These are phyloP conservation scores for Gnetum montanum DNA, from an alignment of 75 land plant species.

Conservation along the genomic window DNA sequence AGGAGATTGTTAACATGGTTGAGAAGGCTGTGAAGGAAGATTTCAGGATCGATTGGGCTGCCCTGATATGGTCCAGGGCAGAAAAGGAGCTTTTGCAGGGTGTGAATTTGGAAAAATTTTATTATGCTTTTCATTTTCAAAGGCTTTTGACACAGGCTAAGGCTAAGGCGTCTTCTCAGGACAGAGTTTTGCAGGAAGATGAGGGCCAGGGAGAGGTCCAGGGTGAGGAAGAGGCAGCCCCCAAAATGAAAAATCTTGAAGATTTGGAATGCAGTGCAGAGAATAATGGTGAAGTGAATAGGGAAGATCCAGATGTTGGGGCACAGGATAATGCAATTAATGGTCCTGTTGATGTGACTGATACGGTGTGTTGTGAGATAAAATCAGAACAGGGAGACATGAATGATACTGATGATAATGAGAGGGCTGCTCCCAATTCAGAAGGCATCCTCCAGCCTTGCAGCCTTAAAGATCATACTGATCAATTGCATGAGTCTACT, in stretches of 20 bases:
- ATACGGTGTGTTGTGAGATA: not conserved
- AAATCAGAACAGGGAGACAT: constrained; percentile 10
- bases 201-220: not conserved
- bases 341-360: not conserved
- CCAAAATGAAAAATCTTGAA: not conserved
- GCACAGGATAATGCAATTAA: constrained; percentile 1
- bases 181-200: constrained; percentile 5
- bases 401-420: constrained; percentile 14
- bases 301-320: constrained; percentile 1
- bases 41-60: constrained; percentile 48
- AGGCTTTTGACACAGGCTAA: constrained; percentile 30
- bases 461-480: not conserved
- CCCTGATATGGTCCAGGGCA: constrained; percentile 44
- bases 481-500: too few relatives aligned
- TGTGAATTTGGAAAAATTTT: constrained; percentile 17
- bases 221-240: not conserved
- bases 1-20: constrained; percentile 23
- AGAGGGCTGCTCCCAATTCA: not conserved
- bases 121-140: constrained; percentile 59
- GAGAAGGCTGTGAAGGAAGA: constrained; percentile 26
- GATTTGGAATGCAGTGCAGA: constrained; percentile 9
- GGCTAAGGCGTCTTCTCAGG: too few relatives aligned
- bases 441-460: not conserved
- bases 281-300: constrained; percentile 1
- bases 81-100: constrained; percentile 40